These are phyloP conservation scores for Talaromyces sp. DNA, from an alignment of 2,329 filamentous ascomycete genomes.

Conservation along the genomic window DNA sequence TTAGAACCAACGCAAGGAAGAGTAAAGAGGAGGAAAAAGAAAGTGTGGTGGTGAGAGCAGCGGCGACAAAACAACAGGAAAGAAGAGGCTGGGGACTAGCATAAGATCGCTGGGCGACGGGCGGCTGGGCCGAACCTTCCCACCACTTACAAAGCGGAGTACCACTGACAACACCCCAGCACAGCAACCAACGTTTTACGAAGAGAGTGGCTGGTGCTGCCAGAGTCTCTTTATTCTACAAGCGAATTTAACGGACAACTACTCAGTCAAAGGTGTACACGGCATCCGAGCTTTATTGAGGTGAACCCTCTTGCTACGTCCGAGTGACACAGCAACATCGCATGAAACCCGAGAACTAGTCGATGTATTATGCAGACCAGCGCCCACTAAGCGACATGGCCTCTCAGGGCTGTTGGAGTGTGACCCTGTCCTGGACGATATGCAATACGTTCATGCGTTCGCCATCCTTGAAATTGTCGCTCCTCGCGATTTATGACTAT, in stretches of 20 bases:
- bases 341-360: not conserved
- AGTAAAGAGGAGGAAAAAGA: slow-evolving; percentile 1
- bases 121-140: slow-evolving; percentile 20
- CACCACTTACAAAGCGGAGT: slow-evolving; percentile 14
- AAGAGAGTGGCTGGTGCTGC: slow-evolving; percentile 14
- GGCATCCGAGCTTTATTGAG: not conserved
- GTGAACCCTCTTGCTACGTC: not conserved
- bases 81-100: slow-evolving; percentile 15
- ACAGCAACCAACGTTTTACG: not conserved
- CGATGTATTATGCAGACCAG: not conserved
- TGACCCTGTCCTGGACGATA: not conserved
- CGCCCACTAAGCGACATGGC: not conserved
- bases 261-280: not conserved
- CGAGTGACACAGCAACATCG: slow-evolving; percentile 8
- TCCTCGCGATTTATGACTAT: not conserved
- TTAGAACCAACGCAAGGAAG: not conserved
- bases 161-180: not conserved
- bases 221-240: not conserved
- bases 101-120: slow-evolving; percentile 16
- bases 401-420: not conserved
- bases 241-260: not conserved
- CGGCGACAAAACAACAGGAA: slow-evolving; percentile 4
- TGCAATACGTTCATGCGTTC: not conserved
- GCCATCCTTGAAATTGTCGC: not conserved
- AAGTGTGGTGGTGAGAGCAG: not conserved